phyloP scores from a whole-genome alignment of 2,329 filamentous ascomycete species.

The Clonostachys rhizophaga region DNA sequence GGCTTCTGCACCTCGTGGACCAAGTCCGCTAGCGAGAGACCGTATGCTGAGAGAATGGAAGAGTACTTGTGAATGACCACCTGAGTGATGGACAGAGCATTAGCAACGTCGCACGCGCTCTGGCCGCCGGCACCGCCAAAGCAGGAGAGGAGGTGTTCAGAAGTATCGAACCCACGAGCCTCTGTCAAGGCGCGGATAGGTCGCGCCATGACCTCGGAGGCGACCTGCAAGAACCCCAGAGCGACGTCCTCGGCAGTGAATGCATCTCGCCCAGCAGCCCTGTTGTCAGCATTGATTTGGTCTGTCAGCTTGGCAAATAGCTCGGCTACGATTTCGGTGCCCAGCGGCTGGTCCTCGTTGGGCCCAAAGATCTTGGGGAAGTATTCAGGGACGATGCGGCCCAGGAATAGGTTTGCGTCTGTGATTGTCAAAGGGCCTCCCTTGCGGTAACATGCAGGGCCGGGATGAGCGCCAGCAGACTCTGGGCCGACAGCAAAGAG shows the following conservation, averaged over 20 bases:
- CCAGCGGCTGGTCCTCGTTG: conserved; percentile 52
- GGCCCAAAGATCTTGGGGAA: conserved; percentile 70
- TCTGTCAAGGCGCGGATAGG: conserved; percentile 73
- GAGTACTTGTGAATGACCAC: conserved; percentile 35
- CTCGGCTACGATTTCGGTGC: conserved; percentile 23
- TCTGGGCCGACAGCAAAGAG: conserved; percentile 67
- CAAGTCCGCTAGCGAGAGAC: conserved; percentile 32
- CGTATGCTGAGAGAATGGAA: conserved; percentile 34
- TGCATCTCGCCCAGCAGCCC: conserved; percentile 12
- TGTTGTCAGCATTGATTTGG: conserved; percentile 27
- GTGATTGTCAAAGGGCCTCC: conserved; percentile 68
- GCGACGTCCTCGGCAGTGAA: conserved; percentile 37
- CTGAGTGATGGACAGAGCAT: conserved; percentile 28
- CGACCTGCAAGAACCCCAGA: conserved; percentile 69
- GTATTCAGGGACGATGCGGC: conserved; percentile 49
- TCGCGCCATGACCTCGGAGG: conserved; percentile 72
- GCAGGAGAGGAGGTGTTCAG: conserved; percentile 21
- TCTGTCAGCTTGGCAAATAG: conserved; percentile 32
- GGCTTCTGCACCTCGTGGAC: conserved; percentile 21
- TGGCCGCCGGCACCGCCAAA: conserved; percentile 74
- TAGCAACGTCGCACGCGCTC: conserved; percentile 33
- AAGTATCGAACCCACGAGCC: conserved; percentile 33
- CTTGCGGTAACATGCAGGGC: conserved; percentile 67
- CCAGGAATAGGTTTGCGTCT: conserved; percentile 65
- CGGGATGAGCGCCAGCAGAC: conserved; percentile 66